These are phyloP conservation scores for Paramecium caudatum DNA, from an alignment of 73 alveolate genomes.

Conservation along the genomic window DNA sequence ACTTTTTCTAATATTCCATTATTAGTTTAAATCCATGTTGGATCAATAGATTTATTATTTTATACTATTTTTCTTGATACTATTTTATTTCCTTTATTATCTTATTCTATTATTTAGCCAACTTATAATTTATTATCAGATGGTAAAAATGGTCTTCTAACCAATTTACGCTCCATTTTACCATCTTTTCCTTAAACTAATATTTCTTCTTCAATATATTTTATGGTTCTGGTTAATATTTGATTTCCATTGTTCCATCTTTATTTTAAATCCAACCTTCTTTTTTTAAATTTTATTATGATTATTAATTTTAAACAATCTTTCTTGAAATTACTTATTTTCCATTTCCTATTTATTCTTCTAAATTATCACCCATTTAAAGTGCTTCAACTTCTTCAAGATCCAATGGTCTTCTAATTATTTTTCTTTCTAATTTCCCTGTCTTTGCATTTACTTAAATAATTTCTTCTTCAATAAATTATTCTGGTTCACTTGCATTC, in stretches of 20 bases:
- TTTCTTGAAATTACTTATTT: conserved; percentile 20
- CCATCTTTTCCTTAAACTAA: conserved; percentile 11
- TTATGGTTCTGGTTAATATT: conserved; percentile 2
- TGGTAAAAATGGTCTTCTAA: conserved; percentile 17
- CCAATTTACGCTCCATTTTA: background rate
- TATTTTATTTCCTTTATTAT: conserved; percentile 1
- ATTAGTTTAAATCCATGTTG: background rate
- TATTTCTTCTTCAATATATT: conserved; percentile 35
- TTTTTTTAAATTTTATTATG: background rate
- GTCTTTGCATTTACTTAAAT: conserved; percentile 4
- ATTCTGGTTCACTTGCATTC: conserved; percentile 33
- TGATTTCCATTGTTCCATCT: conserved; percentile 22
- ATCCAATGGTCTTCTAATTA: background rate
- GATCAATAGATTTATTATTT: background rate
- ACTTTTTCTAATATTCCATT: background rate
- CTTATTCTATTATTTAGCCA: background rate
- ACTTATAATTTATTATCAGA: background rate
- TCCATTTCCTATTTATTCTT: conserved; percentile 12
- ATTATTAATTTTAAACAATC: conserved; percentile 13
- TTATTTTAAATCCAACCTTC: conserved; percentile 22
- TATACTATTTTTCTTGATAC: conserved; percentile 23
- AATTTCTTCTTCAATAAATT: conserved; percentile 1
- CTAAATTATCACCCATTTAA: background rate
- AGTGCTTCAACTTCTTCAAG: background rate
- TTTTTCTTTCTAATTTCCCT: conserved; percentile 27